phyloP scores from a whole-genome alignment of 805 yeast species.

The Ogataea chonburiensis region DNA sequence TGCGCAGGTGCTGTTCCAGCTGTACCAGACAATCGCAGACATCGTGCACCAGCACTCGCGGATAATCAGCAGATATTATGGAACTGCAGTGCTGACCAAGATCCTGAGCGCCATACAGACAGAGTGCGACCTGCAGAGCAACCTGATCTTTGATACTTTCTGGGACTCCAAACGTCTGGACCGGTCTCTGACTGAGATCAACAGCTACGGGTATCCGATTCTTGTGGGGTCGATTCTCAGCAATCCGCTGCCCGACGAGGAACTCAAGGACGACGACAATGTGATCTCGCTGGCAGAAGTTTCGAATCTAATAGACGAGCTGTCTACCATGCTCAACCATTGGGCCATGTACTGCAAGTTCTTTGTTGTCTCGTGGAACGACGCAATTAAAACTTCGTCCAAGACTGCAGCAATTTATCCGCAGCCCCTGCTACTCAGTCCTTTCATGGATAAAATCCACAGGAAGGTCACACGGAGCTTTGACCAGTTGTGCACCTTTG shows the following conservation, averaged over 20 bases:
- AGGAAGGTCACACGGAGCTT: slow-evolving; percentile 57
- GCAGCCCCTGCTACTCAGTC: slow-evolving; percentile 49
- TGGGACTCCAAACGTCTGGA: slow-evolving; percentile 68
- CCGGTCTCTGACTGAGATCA: slow-evolving; percentile 52
- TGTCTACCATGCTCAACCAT: slow-evolving; percentile 73
- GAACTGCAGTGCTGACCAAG: slow-evolving; percentile 55
- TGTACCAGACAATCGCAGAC: slow-evolving; percentile 81
- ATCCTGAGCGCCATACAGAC: slow-evolving; percentile 74
- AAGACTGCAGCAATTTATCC: slow-evolving; percentile 43
- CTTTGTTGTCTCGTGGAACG: slow-evolving; percentile 65
- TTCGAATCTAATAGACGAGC: slow-evolving; percentile 66
- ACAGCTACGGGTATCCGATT: slow-evolving; percentile 51
- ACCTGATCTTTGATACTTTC: slow-evolving; percentile 82
- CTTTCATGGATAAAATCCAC: slow-evolving; percentile 55
- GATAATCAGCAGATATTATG: slow-evolving; percentile 73
- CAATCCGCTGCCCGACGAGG: slow-evolving; percentile 28
- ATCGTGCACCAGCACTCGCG: slow-evolving; percentile 86
- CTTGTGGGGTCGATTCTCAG: slow-evolving; percentile 37
- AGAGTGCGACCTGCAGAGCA: slow-evolving; percentile 92
- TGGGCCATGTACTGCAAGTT: slow-evolving; percentile 83
- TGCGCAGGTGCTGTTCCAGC: slow-evolving; percentile 58
- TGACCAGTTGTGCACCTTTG: slow-evolving; percentile 61
- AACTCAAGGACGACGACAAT: slow-evolving; percentile 18
- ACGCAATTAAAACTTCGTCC: slow-evolving; percentile 32
- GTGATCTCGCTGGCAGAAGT: slow-evolving; percentile 56